These are phyloP conservation scores for Pythium chondricola DNA, from an alignment of 352 stramenopile species.

Conservation along the genomic window DNA sequence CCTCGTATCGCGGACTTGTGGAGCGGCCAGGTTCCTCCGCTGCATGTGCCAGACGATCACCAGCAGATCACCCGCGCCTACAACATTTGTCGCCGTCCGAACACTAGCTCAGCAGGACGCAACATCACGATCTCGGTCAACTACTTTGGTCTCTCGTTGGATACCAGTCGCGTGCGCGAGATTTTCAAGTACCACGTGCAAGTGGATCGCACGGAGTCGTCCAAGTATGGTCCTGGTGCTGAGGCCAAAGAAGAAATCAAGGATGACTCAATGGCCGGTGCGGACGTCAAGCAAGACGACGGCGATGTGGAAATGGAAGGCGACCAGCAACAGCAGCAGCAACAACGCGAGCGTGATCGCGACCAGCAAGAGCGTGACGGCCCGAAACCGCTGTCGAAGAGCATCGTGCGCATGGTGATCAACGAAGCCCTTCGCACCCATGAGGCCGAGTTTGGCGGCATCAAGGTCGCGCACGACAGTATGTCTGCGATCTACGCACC, in stretches of 20 bases:
- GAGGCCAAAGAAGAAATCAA: constrained; percentile 26
- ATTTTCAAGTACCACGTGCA: constrained; percentile 15
- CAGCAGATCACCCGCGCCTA: constrained; percentile 31
- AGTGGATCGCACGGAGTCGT: neutral
- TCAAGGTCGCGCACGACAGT: constrained; percentile 5
- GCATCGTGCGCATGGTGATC: constrained; percentile 46
- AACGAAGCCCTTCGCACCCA: constrained; percentile 2
- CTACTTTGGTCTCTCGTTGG: constrained; percentile 56
- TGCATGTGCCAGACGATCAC: constrained; percentile 37
- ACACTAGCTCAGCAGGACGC: constrained; percentile 24
- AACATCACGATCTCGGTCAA: constrained; percentile 47
- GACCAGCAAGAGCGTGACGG: constrained; percentile 15
- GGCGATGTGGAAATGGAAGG: constrained; percentile 47
- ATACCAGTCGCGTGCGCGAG: constrained; percentile 19
- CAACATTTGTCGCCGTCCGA: constrained; percentile 41
- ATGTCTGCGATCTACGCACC: constrained; percentile 4
- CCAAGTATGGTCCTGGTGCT: constrained; percentile 6
- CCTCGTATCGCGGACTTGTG: constrained; percentile 45
- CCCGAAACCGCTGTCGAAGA: constrained; percentile 34
- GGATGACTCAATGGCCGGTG: constrained; percentile 3
- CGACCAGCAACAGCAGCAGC: neutral
- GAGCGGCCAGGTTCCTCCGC: constrained; percentile 26
- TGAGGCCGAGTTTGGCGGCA: neutral
- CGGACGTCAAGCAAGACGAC: neutral
- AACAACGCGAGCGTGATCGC: constrained; percentile 2